Conservation (phyloP, 2,329 filamentous ascomycete species). For the Amauroascus verrucosus region DNA sequence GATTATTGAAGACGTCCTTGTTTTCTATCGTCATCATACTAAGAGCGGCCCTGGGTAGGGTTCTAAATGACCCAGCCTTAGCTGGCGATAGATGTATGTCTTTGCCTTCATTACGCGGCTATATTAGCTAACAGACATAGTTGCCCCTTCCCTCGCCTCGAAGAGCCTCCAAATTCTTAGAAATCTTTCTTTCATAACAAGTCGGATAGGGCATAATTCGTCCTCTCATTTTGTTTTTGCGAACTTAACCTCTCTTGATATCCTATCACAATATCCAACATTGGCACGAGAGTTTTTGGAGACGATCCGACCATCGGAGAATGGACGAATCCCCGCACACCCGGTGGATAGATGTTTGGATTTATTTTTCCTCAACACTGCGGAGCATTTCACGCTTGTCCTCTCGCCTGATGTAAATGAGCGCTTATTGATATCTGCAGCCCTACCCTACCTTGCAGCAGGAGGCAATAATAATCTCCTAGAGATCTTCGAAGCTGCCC, state of each 20-base stretch:
- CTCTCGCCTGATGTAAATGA: conserved; percentile 60
- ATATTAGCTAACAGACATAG: conserved; percentile 22
- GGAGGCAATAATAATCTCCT: conserved; percentile 48
- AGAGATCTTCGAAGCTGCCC: conserved; percentile 77
- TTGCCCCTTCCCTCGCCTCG: conserved; percentile 56
- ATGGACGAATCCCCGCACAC: conserved; percentile 50
- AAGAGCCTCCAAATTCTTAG: conserved; percentile 65
- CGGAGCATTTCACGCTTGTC: conserved; percentile 68
- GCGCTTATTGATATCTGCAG: conserved; percentile 61
- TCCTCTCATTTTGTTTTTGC: conserved; percentile 82
- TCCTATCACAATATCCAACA: conserved; percentile 59
- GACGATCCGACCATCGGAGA: conserved; percentile 48
- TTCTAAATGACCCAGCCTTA: conserved; percentile 47
- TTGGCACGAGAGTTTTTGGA: conserved; percentile 58
- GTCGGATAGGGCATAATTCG: conserved; percentile 57
- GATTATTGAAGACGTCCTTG: conserved; percentile 61
- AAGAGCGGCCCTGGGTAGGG: conserved; percentile 60
- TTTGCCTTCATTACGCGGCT: not conserved
- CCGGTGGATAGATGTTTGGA: conserved; percentile 64
- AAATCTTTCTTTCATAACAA: conserved; percentile 72
- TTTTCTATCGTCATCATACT: conserved; percentile 66
- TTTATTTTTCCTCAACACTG: conserved; percentile 77
- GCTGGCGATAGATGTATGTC: conserved; percentile 43
- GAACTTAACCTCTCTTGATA: conserved; percentile 71
- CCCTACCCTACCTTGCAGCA: conserved; percentile 61